Evolutionary conservation across 768 basidiomycete genomes (phyloP), one percentile per base, ranked within the genome.

Genomic region (Mrakia frigida): DNA sequence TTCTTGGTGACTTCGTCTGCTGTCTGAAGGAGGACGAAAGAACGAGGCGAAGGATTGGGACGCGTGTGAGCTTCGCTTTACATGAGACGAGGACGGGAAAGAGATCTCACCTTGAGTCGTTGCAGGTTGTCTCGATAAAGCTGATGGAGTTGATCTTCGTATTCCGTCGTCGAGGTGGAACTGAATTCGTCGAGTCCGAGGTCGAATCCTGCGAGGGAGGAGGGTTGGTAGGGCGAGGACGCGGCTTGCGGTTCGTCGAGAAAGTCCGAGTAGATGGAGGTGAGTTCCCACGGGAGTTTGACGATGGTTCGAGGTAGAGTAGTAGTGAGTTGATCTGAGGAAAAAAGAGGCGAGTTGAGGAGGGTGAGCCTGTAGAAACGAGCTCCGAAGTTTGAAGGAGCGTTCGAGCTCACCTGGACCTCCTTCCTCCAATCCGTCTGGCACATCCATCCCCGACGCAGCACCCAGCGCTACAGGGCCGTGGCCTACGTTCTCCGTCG

Each of bases 261-360:
- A 25, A 92, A 91, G 81, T 97, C 95, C 4, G 91, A 91, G 81
- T 94, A 98, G 39, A 94, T 91, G 0, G 93, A 95, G 3, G 89
- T 89, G 14, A 97, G 89, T 82, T 98, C 95, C 95, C 95, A 98
- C 59, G 95, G 93, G 5, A 97, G 87, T 84, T 96, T 96, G 81
- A 98, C 93, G 59, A 92, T 93, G 77, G 93, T 92, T 82, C 95
- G 95, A 84, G 93, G 90, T 2, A 59, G 23, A 2, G 93, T 91
- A 81, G 96, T 97, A 18, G 79, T 76, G 18, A 79, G 77, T 79
- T 81, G 80, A 59, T 82, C 81, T 81, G 75, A 37, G 69, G 35
- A 25, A 11, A 70, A 6, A 39, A 18, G 33, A 65, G 35, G 21
- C 37, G 39, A 68, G 35, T 25, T 25, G 13, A 13, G 33, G 61